Evolutionary conservation across 257 asterid genomes (phyloP).

Genomic region (Nicotiana undulata): DNA sequence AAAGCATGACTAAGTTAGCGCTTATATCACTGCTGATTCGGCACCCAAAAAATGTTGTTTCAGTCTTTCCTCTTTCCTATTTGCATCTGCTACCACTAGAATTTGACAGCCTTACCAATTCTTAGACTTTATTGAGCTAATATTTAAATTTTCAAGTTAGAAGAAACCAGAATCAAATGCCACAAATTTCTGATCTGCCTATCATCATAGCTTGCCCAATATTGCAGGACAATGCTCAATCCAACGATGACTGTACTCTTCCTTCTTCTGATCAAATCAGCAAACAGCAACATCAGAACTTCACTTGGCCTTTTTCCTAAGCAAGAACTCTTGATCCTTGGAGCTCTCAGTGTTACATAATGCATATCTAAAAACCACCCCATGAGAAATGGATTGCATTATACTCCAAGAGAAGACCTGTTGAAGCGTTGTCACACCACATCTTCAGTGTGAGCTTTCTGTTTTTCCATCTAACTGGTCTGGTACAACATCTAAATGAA

Average conservation of each 20-base stretch:
- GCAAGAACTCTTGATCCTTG: not conserved
- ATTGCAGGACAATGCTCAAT: not conserved
- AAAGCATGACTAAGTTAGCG: not conserved
- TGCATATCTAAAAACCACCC: not conserved
- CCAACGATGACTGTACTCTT: not conserved
- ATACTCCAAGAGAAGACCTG: not conserved
- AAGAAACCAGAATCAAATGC: not conserved
- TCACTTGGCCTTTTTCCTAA: not conserved
- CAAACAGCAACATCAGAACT: not conserved
- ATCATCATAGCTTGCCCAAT: slow-evolving; percentile 1
- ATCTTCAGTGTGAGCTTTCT: not conserved
- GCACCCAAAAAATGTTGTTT: not conserved
- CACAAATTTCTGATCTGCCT: not conserved
- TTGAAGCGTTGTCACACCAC: not conserved
- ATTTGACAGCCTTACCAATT: not conserved
- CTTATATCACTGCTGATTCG: not conserved
- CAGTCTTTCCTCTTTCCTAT: not conserved
- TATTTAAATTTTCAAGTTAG: not conserved
- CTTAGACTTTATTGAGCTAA: not conserved
- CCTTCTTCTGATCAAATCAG: not conserved
- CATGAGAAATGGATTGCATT: not conserved
- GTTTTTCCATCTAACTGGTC: not conserved
- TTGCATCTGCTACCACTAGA: not conserved
- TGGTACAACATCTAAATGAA: slow-evolving; percentile 1
- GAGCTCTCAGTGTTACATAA: not conserved